Evolutionary conservation across 2,329 filamentous ascomycete species (phyloP).

Genomic region (Xylariales sp.): DNA sequence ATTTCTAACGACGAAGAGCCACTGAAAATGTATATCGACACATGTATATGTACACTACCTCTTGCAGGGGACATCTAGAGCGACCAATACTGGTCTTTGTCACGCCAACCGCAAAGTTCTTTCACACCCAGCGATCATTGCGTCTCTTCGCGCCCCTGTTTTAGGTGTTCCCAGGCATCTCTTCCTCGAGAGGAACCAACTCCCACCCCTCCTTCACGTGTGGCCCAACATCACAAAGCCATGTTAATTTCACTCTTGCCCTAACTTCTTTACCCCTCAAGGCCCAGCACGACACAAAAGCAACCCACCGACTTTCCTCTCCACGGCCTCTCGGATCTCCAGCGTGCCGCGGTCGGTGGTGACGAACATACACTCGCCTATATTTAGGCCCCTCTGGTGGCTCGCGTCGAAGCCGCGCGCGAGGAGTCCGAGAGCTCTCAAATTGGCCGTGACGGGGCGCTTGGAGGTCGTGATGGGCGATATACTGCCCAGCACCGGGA

Average conservation of each 20-base stretch:
- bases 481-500: conserved; percentile 79
- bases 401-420: conserved; percentile 74
- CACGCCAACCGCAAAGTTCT: not conserved
- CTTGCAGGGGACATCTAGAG: conserved; percentile 1
- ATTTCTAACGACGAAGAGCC: not conserved
- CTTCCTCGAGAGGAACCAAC: not conserved
- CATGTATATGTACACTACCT: conserved; percentile 26
- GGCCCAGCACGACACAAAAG: conserved; percentile 74
- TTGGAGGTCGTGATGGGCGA: conserved; percentile 78
- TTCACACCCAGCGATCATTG: not conserved
- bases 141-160: not conserved
- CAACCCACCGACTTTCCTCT: conserved; percentile 82
- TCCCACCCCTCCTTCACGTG: not conserved
- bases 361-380: conserved; percentile 87
- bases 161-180: not conserved
- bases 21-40: conserved; percentile 19
- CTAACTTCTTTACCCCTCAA: conserved; percentile 25
- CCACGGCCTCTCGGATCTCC: conserved; percentile 84
- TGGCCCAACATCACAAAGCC: no score
- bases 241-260: not conserved
- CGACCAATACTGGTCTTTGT: conserved; percentile 1
- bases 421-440: conserved; percentile 71
- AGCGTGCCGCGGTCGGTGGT: conserved; percentile 81
- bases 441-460: conserved; percentile 74
- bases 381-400: conserved; percentile 72